A percentile compares a stretch with the other conserved stretches of the same genome.
phyloP scores from a whole-genome alignment of 169 alveolate species.

The Cryptosporidium sp. region DNA sequence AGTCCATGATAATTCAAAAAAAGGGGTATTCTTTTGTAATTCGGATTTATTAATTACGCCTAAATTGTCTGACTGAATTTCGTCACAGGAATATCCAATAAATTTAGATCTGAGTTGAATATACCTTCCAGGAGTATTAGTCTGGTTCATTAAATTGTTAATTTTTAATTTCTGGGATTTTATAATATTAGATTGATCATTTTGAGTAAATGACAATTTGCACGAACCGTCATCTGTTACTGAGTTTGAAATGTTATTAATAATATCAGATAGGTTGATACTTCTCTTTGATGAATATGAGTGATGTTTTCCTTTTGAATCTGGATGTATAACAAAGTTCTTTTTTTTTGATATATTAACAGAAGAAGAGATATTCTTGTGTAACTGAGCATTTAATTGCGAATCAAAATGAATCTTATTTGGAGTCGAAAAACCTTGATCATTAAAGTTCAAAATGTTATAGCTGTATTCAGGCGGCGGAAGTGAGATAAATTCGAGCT shows the following conservation, averaged over 20 bases:
- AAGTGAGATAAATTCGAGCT: background rate
- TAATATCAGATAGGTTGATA: slow-evolving; percentile 1
- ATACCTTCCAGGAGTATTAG: slow-evolving; percentile 1
- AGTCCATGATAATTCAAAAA: slow-evolving; percentile 22
- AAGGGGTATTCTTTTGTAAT: slow-evolving; percentile 28
- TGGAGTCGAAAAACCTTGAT: background rate
- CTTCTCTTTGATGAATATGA: background rate
- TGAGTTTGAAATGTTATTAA: slow-evolving; percentile 39
- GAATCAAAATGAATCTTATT: background rate
- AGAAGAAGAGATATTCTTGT: background rate
- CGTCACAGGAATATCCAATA: background rate
- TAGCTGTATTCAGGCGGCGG: slow-evolving; percentile 21
- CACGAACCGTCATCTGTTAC: background rate
- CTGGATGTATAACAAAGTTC: background rate
- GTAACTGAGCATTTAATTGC: background rate
- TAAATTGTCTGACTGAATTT: background rate
- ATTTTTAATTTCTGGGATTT: background rate
- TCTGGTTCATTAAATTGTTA: background rate
- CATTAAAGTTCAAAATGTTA: background rate
- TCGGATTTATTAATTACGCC: background rate
- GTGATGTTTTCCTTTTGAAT: background rate
- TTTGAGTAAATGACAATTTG: background rate
- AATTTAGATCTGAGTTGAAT: slow-evolving; percentile 21
- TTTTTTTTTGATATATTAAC: background rate
- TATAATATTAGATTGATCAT: background rate